phyloP scores from a whole-genome alignment of 2,329 filamentous ascomycete genomes.

The Akanthomyces muscarius region DNA sequence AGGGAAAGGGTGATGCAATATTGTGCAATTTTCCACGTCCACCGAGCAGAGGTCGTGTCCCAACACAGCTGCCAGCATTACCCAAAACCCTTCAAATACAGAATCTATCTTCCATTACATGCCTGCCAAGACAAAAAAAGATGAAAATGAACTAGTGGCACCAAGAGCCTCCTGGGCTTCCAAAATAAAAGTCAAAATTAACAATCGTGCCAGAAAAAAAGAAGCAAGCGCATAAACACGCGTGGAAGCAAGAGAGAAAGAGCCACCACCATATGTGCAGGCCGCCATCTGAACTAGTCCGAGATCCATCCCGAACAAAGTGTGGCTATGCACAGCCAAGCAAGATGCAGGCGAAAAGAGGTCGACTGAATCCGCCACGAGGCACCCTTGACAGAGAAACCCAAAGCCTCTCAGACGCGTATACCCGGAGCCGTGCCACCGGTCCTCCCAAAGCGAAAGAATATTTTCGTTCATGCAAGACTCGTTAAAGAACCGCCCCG shows the following conservation, averaged over 20 bases:
- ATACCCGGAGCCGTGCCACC: not conserved
- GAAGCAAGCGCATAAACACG: conserved; percentile 9
- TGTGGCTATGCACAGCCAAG: not conserved
- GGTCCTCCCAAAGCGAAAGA: conserved; percentile 28
- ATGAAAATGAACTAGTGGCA: conserved; percentile 5
- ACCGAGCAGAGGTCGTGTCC: not conserved
- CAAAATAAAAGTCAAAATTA: conserved; percentile 12
- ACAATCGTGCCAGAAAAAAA: conserved; percentile 18
- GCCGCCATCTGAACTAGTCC: not conserved
- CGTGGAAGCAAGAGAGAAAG: not conserved
- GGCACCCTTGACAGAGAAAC: not conserved
- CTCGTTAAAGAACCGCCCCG: conserved; percentile 42
- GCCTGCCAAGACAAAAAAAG: conserved; percentile 10
- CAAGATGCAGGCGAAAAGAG: not conserved
- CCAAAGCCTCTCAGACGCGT: not conserved
- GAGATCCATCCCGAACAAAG: not conserved
- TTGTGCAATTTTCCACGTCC: conserved; percentile 3
- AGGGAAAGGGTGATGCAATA: not conserved
- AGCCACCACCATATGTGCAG: conserved; percentile 1
- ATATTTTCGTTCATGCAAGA: conserved; percentile 53
- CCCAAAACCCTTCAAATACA: conserved; percentile 13
- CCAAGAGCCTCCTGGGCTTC: conserved; percentile 15
- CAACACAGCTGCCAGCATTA: conserved; percentile 10
- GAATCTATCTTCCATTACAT: conserved; percentile 15
- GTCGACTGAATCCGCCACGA: not conserved